phyloP scores from a whole-genome alignment of 305 asterid species.

The Solanum aculeatissimum region DNA sequence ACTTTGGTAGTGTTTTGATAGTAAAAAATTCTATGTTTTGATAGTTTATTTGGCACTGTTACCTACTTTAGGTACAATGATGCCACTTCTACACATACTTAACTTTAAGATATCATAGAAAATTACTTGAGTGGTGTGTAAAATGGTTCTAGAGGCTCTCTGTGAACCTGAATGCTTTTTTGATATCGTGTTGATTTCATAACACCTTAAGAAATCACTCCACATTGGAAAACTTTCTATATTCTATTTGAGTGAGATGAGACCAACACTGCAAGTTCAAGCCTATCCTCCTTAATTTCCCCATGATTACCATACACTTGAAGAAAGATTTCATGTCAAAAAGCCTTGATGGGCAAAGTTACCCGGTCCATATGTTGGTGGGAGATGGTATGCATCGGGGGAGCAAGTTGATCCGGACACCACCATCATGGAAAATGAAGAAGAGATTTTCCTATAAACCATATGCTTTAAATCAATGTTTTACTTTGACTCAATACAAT shows the following conservation, averaged over 20 bases:
- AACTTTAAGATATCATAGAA: neutral
- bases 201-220: neutral
- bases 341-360: neutral
- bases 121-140: neutral
- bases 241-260: neutral
- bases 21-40: neutral
- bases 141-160: neutral
- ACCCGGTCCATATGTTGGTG: neutral
- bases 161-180: neutral
- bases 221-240: neutral
- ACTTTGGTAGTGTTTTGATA: neutral
- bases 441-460: neutral
- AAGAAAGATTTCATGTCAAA: neutral
- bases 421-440: neutral
- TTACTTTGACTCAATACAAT: neutral
- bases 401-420: neutral
- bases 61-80: neutral
- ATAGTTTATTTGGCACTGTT: neutral
- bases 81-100: neutral
- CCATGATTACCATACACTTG: neutral
- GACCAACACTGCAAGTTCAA: neutral
- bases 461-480: neutral
- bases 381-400: neutral
- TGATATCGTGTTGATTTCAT: neutral
- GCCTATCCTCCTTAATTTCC: neutral